Evolutionary conservation across 2,329 filamentous ascomycete species (phyloP).

Genomic region (Diatrype stigma): DNA sequence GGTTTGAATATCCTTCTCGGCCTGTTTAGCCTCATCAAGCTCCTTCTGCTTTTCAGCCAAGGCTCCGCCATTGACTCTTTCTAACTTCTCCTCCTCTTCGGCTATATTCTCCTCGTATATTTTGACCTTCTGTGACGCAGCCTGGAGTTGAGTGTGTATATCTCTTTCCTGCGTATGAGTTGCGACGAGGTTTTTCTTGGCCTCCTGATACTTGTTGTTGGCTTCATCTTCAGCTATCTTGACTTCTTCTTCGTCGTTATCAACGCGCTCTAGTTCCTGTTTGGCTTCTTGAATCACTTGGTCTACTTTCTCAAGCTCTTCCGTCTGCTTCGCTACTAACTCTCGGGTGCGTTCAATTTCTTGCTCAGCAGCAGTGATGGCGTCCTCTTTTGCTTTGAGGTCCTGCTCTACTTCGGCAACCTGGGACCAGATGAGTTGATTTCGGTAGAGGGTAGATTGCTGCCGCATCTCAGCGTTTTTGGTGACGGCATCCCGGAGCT

Average conservation of each 20-base stretch:
- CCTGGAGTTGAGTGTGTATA: constrained; percentile 55
- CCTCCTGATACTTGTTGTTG: constrained; percentile 49
- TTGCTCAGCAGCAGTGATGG: constrained; percentile 25
- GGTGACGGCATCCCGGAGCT: constrained; percentile 60
- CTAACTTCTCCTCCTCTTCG: constrained; percentile 58
- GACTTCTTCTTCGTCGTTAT: constrained; percentile 43
- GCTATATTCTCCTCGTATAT: constrained; percentile 44
- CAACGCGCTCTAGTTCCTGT: constrained; percentile 36
- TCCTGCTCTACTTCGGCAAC: constrained; percentile 70
- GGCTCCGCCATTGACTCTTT: constrained; percentile 65
- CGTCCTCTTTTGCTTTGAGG: constrained; percentile 32
- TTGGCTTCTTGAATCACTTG: constrained; percentile 37
- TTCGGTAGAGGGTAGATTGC: constrained; percentile 53
- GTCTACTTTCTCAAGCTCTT: constrained; percentile 43
- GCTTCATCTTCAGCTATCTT: constrained; percentile 43
- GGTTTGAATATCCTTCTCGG: constrained; percentile 38
- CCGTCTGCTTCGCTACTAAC: constrained; percentile 41
- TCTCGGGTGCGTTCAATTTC: constrained; percentile 32
- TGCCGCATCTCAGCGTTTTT: constrained; percentile 62
- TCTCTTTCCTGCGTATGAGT: constrained; percentile 62
- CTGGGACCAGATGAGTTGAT: constrained; percentile 81
- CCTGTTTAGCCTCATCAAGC: constrained; percentile 53
- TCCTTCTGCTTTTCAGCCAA: constrained; percentile 58
- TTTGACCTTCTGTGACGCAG: constrained; percentile 43
- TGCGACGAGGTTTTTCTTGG: constrained; percentile 48